phyloP scores from a whole-genome alignment of 2,329 filamentous ascomycete species.

The Pseudogymnoascus sp. region DNA sequence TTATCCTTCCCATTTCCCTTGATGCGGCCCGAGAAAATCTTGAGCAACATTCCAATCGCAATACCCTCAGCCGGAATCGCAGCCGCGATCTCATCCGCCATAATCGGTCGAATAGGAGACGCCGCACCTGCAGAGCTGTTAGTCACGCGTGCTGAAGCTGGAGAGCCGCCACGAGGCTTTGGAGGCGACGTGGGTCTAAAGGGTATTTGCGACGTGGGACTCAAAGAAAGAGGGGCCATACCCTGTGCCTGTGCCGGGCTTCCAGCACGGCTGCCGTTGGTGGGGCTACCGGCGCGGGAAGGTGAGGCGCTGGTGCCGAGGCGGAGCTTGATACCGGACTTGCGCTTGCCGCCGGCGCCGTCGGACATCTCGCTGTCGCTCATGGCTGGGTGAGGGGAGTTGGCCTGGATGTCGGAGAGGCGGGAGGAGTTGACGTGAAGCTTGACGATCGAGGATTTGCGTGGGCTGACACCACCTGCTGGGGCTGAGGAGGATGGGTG shows the following conservation, averaged over 20 bases:
- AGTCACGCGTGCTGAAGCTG: background rate
- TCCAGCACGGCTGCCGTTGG: slow-evolving; percentile 50
- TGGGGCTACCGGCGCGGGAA: slow-evolving; percentile 34
- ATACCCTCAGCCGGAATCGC: slow-evolving; percentile 44
- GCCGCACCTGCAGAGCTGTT: background rate
- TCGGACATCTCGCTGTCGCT: slow-evolving; percentile 66
- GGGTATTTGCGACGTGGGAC: background rate
- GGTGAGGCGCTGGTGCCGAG: slow-evolving; percentile 31
- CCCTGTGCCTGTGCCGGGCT: slow-evolving; percentile 41
- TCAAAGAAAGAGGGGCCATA: background rate
- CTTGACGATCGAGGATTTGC: slow-evolving; percentile 26
- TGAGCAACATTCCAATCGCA: slow-evolving; percentile 45
- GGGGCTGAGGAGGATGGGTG: slow-evolving; percentile 19
- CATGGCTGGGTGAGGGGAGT: slow-evolving; percentile 37
- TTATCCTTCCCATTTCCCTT: slow-evolving; percentile 41
- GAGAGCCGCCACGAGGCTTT: background rate
- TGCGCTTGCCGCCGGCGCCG: slow-evolving; percentile 47
- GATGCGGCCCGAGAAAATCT: slow-evolving; percentile 46
- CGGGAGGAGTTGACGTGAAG: slow-evolving; percentile 25
- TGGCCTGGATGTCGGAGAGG: slow-evolving; percentile 23
- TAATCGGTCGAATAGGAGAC: slow-evolving; percentile 16
- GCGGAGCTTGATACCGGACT: slow-evolving; percentile 49
- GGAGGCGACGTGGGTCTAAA: background rate
- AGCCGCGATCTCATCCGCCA: slow-evolving; percentile 46
- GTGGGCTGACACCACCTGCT: slow-evolving; percentile 17